Base-by-base conservation (phyloP, 2,329 filamentous ascomycete species). In the Monilinia vaccinii-corymbosi region DNA sequence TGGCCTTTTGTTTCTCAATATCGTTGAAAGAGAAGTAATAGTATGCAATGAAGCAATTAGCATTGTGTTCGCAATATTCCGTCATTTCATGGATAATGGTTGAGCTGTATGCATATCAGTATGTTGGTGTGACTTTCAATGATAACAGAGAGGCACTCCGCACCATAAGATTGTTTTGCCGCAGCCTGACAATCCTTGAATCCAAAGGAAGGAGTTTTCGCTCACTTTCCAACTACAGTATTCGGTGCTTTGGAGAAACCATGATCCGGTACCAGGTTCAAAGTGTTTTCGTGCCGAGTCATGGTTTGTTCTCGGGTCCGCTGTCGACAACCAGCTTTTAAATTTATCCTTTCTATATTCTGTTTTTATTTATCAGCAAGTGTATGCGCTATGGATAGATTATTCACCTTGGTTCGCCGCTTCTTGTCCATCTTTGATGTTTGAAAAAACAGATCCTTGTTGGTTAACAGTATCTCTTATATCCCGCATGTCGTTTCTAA, bases 1-100 rank as follows among this genome's bases (percentile, higher is more conserved):
- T 18, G n/a, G 52, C 42, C 16, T 23, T 56, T 34, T 56, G 40
- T 42, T 56, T 56, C 11, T 56, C 18, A 2, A n/a, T 32, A 14
- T 46, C 28, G 11, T 21, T 46, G 40, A 56, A 56, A 32, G 52
- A 32, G 40, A 56, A 56, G 40, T 56, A 56, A 32, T 46, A 56
- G 10, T 44, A 56, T 13, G 28, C 38, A 10, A 56, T 44, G 3
- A 56, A 44, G 10, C 28, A 23, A 21, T 32, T 9, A 11, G n/a
- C 13, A 32, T 45, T 23, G 4, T 42, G 31, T 13, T 4, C 31
- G 21, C 28, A 46, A 23, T 44, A 4, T 21, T 25, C 11, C 7
- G 7, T 21, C 23, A 56, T 23, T 16, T 56, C 13, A 21, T 46
- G 6, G 7, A 56, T n/a, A 18, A 56, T n/a, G n/a, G 52, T 56